Evolutionary conservation across 2,329 filamentous ascomycete genomes (phyloP).

Genomic region (Penicillium rolfsii): DNA sequence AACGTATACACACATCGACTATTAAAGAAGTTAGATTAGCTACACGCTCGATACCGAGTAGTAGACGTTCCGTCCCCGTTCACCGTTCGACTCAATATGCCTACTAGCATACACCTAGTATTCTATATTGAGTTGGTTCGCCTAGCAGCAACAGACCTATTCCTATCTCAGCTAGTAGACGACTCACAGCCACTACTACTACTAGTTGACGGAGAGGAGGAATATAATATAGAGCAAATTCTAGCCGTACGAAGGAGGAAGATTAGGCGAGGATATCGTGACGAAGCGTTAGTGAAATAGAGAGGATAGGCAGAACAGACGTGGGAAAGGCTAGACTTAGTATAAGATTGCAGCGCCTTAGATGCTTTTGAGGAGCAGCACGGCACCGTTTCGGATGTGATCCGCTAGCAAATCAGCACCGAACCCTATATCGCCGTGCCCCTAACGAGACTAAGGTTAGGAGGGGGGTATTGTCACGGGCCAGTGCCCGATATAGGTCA

Average conservation of each 20-base stretch:
- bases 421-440: neutral
- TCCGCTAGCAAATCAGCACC: neutral
- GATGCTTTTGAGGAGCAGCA: neutral
- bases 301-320: neutral
- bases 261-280: neutral
- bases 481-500: too few relatives aligned
- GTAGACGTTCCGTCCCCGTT: neutral
- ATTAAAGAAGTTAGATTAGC: constrained; percentile 4
- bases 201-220: too few relatives aligned
- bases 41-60: neutral
- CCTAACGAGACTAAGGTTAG: neutral
- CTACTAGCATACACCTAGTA: neutral
- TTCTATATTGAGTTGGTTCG: neutral
- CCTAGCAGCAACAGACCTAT: neutral
- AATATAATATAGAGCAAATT: too few relatives aligned
- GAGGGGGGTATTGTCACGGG: constrained; percentile 1
- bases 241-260: neutral
- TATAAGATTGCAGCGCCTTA: neutral
- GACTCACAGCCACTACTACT: neutral
- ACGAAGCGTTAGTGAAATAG: neutral
- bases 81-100: neutral
- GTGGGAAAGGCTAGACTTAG: neutral
- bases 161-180: neutral
- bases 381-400: neutral
- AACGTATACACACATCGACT: neutral